Percentiles rank a stretch among this genome's conserved stretches.
Conservation (phyloP, 2,329 filamentous ascomycete genomes). For the Pestalotiopsis sp. region DNA sequence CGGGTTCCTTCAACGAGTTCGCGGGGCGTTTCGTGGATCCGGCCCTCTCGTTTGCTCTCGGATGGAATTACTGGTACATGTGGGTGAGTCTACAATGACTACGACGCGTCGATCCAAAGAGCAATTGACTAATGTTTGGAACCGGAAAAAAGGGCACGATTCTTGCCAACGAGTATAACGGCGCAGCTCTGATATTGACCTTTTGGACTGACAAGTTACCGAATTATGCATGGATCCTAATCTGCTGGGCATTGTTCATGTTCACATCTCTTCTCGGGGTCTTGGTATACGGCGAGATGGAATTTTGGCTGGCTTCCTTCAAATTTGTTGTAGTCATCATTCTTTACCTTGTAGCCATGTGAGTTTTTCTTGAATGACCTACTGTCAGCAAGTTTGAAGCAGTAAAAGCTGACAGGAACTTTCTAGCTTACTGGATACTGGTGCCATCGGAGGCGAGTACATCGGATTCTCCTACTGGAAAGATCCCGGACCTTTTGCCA, state of each 20-base stretch:
- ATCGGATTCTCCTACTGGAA: conserved; percentile 37
- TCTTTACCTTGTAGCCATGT: not conserved
- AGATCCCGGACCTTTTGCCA: conserved; percentile 34
- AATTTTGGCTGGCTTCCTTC: conserved; percentile 32
- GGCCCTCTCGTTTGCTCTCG: conserved; percentile 47
- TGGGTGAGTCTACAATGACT: not conserved
- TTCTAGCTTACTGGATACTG: conserved; percentile 36
- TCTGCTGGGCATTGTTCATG: conserved; percentile 47
- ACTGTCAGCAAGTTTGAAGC: conserved; percentile 21
- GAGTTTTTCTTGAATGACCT: conserved; percentile 14
- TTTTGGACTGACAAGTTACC: conserved; percentile 47
- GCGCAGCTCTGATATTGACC: not conserved
- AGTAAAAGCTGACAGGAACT: conserved; percentile 30
- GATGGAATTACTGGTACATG: conserved; percentile 50
- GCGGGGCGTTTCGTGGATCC: conserved; percentile 53
- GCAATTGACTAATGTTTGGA: conserved; percentile 16
- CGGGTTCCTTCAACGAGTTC: conserved; percentile 50
- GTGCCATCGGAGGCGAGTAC: conserved; percentile 35
- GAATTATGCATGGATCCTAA: conserved; percentile 45
- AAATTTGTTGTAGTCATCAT: conserved; percentile 25
- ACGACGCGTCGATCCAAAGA: not conserved
- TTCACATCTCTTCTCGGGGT: conserved; percentile 36
- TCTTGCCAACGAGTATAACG: conserved; percentile 1
- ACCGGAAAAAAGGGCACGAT: not conserved
- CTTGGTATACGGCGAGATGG: conserved; percentile 33